Conservation (phyloP, 225 moss, liverwort and hornwort species). For the Sphagnum contortum region DNA sequence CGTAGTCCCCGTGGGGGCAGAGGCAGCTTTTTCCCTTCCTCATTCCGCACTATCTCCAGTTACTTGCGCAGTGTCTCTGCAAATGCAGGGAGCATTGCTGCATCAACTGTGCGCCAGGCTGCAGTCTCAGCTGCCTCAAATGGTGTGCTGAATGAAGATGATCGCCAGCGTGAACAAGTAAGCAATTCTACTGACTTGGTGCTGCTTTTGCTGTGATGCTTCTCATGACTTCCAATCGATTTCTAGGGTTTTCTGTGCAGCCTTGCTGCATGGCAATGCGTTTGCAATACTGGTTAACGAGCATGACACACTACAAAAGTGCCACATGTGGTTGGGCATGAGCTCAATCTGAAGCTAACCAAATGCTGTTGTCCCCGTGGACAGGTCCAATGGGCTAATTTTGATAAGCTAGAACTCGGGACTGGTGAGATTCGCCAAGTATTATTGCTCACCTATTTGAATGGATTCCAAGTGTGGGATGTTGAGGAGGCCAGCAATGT, state of each 20-base stretch:
- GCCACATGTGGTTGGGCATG: background rate
- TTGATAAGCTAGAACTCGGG: conserved; percentile 80
- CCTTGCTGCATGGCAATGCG: no score
- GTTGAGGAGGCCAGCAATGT: conserved; percentile 89
- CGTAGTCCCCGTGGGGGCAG: conserved; percentile 98
- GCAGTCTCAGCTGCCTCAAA: conserved; percentile 75
- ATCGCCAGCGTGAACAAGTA: conserved; percentile 91
- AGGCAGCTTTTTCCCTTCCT: conserved; percentile 80
- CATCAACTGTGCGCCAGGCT: conserved; percentile 89
- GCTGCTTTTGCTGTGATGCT: background rate
- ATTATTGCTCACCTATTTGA: conserved; percentile 72
- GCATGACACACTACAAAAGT: no score
- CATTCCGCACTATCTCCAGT: conserved; percentile 80
- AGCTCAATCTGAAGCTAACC: background rate
- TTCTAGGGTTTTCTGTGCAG: background rate
- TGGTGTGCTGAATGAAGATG: conserved; percentile 76
- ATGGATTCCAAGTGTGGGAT: conserved; percentile 98
- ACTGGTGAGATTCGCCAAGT: conserved; percentile 78
- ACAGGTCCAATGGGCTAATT: conserved; percentile 97
- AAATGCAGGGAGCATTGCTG: conserved; percentile 85
- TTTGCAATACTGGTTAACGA: background rate
- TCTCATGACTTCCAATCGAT: background rate
- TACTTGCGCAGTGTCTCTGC: conserved; percentile 93
- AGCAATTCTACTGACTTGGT: background rate
- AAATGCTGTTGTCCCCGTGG: background rate